Evolutionary conservation across 2,329 filamentous ascomycete genomes (phyloP).

Genomic region (Passalora sequoiae): DNA sequence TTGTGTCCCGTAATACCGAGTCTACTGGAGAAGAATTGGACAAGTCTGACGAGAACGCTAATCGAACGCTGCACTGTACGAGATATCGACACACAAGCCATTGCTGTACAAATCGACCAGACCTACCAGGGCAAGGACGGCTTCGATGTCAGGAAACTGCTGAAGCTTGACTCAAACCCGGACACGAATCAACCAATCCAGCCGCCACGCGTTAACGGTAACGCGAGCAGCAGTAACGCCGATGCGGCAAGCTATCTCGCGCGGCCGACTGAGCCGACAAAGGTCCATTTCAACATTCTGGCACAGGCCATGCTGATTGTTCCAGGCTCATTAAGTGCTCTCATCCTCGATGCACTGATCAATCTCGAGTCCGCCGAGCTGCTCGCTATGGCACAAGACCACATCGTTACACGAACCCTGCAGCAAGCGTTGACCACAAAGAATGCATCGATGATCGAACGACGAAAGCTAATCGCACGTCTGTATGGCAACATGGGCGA

Average conservation of each 20-base stretch:
- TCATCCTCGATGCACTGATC: conserved; percentile 61
- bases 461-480: conserved; percentile 58
- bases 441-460: conserved; percentile 52
- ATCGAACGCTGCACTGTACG: conserved; percentile 77
- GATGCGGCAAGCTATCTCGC: conserved; percentile 16
- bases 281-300: conserved; percentile 70
- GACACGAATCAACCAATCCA: conserved; percentile 4
- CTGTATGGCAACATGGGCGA: conserved; percentile 58
- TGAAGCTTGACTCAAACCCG: conserved; percentile 48
- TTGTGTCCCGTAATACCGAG: conserved; percentile 68
- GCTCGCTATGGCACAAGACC: conserved; percentile 61
- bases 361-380: conserved; percentile 47
- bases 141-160: conserved; percentile 55
- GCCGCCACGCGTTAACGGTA: conserved; percentile 15
- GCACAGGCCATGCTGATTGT: conserved; percentile 73
- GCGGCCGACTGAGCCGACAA: conserved; percentile 33
- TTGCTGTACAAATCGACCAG: conserved; percentile 54
- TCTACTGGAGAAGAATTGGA: conserved; percentile 69
- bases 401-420: conserved; percentile 55
- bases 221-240: conserved; percentile 9
- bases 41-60: conserved; percentile 72
- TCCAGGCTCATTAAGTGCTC: conserved; percentile 61
- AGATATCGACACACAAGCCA: conserved; percentile 51
- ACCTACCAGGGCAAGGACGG: conserved; percentile 50
- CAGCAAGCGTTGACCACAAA: conserved; percentile 57